Base-by-base conservation (phyloP, 495 filamentous ascomycete species). In the Stereocaulon alpinum region DNA sequence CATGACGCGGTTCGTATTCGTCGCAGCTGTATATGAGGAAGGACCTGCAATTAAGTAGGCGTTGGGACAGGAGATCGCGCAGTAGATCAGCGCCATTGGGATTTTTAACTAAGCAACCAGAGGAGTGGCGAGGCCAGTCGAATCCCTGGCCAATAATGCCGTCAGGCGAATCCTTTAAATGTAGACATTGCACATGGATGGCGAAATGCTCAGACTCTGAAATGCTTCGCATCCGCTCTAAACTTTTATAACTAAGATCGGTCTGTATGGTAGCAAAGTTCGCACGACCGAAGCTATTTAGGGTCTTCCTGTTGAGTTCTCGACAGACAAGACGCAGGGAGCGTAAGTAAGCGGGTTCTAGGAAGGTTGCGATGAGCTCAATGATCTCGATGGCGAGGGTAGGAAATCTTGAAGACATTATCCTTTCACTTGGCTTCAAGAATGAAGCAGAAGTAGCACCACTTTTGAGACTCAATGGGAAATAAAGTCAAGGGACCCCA, bases 331-430 rank as follows among this genome's bases (percentile, higher is more conserved):
- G 52, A 43, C 52, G 37, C 34, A 55, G 34, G 5, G 40, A 40
- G 12, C 12, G 29, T 10, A 55, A 37, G 24, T 27, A 12, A 0
- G 20, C n/a, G 4, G 18, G 34, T 7, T 55, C 17, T 27, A 55
- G n/a, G 1, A 3, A 1, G 27, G 15, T 24, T 15, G 20, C 10
- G 34, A 55, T 41, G 20, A n/a, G 7, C 41, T 55, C 52, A 14
- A 55, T 40, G 37, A 55, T 20, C n/a, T 55, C 52, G 40, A 55
- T 27, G 18, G 44, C 44, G 7, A 48, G 44, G 20, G 44, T 48
- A 48, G 44, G 44, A 22, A 48, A 24, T 27, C 18, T 47, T 9
- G 20, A 27, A 47, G 18, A 47, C 18, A 47, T 47, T 11, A 47
- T 24, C 20, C 44, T 47, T 20, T 47, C 18, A 22, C 44, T 14